Evolutionary conservation across 2,329 filamentous ascomycete genomes (phyloP).

Genomic region (Lachnellula subtilissima): DNA sequence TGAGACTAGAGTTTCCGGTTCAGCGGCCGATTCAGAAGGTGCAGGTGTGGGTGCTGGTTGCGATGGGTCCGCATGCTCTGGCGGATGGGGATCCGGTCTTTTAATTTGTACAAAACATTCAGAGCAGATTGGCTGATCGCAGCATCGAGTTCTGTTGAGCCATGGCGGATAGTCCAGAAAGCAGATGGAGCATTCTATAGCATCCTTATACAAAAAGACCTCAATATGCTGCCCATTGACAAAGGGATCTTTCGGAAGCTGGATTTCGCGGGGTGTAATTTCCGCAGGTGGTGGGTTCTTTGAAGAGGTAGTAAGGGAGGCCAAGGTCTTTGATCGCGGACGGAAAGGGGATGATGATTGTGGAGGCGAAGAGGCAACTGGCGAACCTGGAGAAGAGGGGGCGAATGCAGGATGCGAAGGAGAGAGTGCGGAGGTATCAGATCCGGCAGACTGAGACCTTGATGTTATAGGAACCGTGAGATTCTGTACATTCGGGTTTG

Average conservation of each 20-base stretch:
- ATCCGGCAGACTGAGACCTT: constrained; percentile 73
- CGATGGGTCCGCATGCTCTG: constrained; percentile 55
- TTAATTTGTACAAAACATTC: constrained; percentile 99
- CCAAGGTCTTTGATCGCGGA: constrained; percentile 82
- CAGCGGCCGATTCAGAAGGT: constrained; percentile 31
- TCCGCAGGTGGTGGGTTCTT: constrained; percentile 70
- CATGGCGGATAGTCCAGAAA: constrained; percentile 94
- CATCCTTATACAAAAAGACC: constrained; percentile 88
- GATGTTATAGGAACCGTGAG: constrained; percentile 75
- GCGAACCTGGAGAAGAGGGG: constrained; percentile 52
- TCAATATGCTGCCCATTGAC: constrained; percentile 94
- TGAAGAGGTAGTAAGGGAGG: constrained; percentile 69
- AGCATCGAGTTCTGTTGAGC: constrained; percentile 90
- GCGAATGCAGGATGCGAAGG: constrained; percentile 59
- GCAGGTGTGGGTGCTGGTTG: constrained; percentile 29
- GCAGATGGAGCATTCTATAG: constrained; percentile 89
- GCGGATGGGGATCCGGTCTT: constrained; percentile 82
- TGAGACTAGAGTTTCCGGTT: constrained; percentile 70
- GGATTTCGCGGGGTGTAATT: constrained; percentile 70
- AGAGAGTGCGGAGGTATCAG: constrained; percentile 59
- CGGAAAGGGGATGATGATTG: constrained; percentile 60
- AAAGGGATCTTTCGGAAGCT: constrained; percentile 74
- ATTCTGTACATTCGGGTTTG: constrained; percentile 60
- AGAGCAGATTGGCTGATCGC: constrained; percentile 93
- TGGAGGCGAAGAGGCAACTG: constrained; percentile 38